Conservation (phyloP, 495 filamentous ascomycete genomes). For the Tetracladium marchalianum region DNA sequence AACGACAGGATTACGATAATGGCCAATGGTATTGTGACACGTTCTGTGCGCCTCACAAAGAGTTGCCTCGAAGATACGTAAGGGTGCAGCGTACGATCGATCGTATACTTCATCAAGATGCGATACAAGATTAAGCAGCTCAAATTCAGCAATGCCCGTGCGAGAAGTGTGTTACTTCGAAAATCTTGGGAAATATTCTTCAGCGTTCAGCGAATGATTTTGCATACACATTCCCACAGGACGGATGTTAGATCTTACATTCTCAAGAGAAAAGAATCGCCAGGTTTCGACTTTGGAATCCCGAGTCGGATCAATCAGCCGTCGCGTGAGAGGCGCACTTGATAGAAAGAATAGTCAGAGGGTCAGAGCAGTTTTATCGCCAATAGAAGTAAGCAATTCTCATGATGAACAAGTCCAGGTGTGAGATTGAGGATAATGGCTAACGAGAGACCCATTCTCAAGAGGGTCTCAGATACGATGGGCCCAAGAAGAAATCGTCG, state of each 20-base stretch:
- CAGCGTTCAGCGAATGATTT: no score
- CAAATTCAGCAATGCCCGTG: no score
- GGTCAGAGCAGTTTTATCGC: neutral
- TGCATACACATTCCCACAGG: constrained; percentile 1
- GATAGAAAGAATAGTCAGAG: neutral
- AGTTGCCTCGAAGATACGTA: no score
- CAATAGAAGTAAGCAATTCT: neutral
- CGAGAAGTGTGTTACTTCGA: no score
- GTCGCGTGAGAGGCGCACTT: neutral
- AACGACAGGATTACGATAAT: no score
- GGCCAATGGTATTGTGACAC: no score
- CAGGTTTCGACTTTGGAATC: constrained; percentile 5
- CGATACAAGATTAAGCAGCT: no score
- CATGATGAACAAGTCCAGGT: neutral
- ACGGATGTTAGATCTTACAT: constrained; percentile 5
- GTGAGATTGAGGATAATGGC: neutral
- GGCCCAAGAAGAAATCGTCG: neutral
- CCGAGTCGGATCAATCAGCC: constrained; percentile 6
- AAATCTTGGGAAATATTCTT: no score
- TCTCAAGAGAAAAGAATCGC: constrained; percentile 8
- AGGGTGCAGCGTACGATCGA: no score
- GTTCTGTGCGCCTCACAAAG: no score
- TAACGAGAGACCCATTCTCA: neutral
- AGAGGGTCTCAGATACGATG: constrained; percentile 1
- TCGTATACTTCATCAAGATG: no score